These are phyloP conservation scores for Peterozyma toletana DNA, from an alignment of 805 yeast species.

Conservation along the genomic window DNA sequence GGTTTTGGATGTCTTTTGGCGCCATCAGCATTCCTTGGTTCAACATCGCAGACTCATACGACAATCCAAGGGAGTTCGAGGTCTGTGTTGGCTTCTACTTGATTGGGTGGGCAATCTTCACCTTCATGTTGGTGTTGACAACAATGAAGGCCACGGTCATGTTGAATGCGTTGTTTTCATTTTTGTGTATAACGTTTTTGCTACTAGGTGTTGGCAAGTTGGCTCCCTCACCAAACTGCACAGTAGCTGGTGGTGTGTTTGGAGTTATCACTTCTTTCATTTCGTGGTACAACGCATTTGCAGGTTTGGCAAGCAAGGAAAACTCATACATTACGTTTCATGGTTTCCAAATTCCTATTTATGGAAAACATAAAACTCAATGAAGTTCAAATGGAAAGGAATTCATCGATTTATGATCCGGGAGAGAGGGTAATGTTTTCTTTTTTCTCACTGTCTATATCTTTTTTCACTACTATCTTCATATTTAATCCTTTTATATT, in stretches of 20 bases:
- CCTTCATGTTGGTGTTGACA: conserved; percentile 48
- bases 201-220: conserved; percentile 45
- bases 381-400: background rate
- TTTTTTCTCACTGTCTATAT: background rate
- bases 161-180: conserved; percentile 43
- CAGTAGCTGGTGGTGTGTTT: conserved; percentile 57
- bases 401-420: too few species aligned
- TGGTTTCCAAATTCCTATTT: conserved; percentile 22
- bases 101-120: conserved; percentile 59
- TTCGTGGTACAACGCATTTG: conserved; percentile 67
- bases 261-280: conserved; percentile 55
- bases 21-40: conserved; percentile 54
- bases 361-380: background rate
- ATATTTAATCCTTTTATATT: too few species aligned
- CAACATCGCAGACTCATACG: conserved; percentile 44
- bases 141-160: conserved; percentile 50
- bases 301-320: conserved; percentile 58
- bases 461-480: background rate
- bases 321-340: conserved; percentile 48
- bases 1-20: conserved; percentile 74
- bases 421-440: background rate
- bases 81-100: conserved; percentile 54
- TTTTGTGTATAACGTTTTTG: conserved; percentile 48
- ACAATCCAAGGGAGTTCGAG: conserved; percentile 32
- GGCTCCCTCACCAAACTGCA: conserved; percentile 30